Percentiles rank a stretch among this genome's conserved stretches.
phyloP scores from a whole-genome alignment of 148 eudicot species.

The Rhododendron ovatum region DNA sequence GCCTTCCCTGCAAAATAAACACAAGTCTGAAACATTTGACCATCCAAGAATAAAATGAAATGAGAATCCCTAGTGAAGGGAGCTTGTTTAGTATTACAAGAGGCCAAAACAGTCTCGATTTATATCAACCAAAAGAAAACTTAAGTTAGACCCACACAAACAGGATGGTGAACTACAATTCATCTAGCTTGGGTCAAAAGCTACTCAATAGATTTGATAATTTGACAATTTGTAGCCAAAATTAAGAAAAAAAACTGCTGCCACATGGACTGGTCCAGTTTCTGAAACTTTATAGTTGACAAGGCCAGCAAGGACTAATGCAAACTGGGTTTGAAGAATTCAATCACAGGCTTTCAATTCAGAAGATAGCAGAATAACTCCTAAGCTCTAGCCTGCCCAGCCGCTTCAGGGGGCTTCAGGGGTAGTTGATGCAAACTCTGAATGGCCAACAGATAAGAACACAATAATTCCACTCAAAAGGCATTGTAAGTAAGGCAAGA shows the following conservation, averaged over 20 bases:
- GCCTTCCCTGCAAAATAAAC: slow-evolving; percentile 68
- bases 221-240: neutral
- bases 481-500: too few relatives aligned
- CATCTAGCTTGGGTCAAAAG: neutral
- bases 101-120: neutral
- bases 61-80: neutral
- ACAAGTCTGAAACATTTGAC: neutral
- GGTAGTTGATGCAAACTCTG: neutral
- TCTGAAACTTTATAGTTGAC: neutral
- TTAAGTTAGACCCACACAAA: neutral
- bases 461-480: too few relatives aligned
- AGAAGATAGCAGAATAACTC: neutral
- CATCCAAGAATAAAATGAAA: neutral
- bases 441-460: neutral
- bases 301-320: neutral
- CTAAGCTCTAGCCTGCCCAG: neutral
- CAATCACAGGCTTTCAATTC: neutral
- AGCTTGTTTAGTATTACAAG: neutral
- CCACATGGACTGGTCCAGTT: neutral
- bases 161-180: neutral
- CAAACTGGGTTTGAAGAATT: neutral
- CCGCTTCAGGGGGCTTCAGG: neutral
- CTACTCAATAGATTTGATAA: neutral
- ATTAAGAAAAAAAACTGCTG: neutral
- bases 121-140: neutral